Percentiles rank a stretch among this genome's conserved stretches.
Evolutionary conservation across 1,284 basidiomycete genomes (phyloP).

Genomic region (Leccinum pallidistipes): DNA sequence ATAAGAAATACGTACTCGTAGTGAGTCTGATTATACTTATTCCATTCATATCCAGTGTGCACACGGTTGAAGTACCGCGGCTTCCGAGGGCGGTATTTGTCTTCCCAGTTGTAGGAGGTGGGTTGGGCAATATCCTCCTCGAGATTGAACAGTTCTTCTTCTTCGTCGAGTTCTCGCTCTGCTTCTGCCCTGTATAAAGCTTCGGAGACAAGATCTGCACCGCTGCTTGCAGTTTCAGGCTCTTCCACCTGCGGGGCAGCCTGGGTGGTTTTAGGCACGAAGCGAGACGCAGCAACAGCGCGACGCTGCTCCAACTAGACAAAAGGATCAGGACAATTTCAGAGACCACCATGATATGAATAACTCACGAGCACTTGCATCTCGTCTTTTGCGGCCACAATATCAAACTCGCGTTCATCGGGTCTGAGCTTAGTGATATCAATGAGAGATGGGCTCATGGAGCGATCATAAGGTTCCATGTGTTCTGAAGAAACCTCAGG

Average conservation of each 20-base stretch:
- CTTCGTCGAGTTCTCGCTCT: slow-evolving; percentile 90
- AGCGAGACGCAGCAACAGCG: slow-evolving; percentile 77
- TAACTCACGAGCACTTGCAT: slow-evolving; percentile 62
- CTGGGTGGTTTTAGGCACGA: slow-evolving; percentile 74
- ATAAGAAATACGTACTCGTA: slow-evolving; percentile 77
- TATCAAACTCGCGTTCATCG: slow-evolving; percentile 80
- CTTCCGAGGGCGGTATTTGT: slow-evolving; percentile 98
- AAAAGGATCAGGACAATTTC: slow-evolving; percentile 9
- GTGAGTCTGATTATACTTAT: slow-evolving; percentile 98
- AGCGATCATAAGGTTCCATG: slow-evolving; percentile 73
- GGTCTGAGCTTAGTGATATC: slow-evolving; percentile 68
- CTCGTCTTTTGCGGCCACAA: slow-evolving; percentile 71
- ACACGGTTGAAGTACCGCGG: slow-evolving; percentile 99
- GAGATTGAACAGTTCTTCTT: slow-evolving; percentile 91
- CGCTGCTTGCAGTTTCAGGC: slow-evolving; percentile 55
- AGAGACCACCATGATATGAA: slow-evolving; percentile 4
- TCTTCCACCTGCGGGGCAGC: slow-evolving; percentile 46
- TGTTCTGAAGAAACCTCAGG: slow-evolving; percentile 53
- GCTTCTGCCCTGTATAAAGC: slow-evolving; percentile 86
- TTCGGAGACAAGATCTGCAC: slow-evolving; percentile 81
- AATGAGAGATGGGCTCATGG: slow-evolving; percentile 79
- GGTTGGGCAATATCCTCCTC: slow-evolving; percentile 85
- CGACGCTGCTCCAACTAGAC: slow-evolving; percentile 74
- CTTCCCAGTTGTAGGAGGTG: slow-evolving; percentile 94
- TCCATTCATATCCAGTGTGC: slow-evolving; percentile 99